Conservation (phyloP, 2,329 filamentous ascomycete species). For the Colletotrichum euphorbiae region DNA sequence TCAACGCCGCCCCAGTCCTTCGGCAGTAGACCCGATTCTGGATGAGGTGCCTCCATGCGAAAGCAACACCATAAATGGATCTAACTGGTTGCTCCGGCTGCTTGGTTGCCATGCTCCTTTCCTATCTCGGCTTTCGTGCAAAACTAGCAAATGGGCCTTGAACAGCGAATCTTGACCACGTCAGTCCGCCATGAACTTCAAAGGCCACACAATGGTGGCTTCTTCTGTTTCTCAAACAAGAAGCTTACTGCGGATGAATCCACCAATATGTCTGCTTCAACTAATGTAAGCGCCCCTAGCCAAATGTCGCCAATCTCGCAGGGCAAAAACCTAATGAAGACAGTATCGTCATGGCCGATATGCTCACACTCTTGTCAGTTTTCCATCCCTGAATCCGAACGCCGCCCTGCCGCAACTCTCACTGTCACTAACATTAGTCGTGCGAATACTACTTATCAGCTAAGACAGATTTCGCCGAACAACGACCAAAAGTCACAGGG, state of each 20-base stretch:
- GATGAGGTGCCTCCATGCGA: slow-evolving; percentile 19
- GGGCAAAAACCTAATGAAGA: slow-evolving; percentile 17
- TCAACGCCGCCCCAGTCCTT: background rate
- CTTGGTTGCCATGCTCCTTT: slow-evolving; percentile 1
- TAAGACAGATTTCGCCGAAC: background rate
- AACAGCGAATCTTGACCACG: background rate
- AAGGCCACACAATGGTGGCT: background rate
- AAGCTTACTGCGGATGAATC: background rate
- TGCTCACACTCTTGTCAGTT: background rate
- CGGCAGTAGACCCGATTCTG: slow-evolving; percentile 27
- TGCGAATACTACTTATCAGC: background rate
- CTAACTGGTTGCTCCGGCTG: slow-evolving; percentile 4
- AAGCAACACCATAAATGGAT: background rate
- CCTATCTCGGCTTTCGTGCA: background rate
- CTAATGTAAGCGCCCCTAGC: slow-evolving; percentile 12
- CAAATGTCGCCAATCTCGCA: slow-evolving; percentile 29
- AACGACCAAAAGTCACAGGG: too few species aligned
- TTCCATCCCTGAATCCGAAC: background rate
- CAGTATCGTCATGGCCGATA: slow-evolving; percentile 8
- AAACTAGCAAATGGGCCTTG: background rate
- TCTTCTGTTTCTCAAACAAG: background rate
- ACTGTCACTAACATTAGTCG: background rate
- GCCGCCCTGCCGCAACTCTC: slow-evolving; percentile 1
- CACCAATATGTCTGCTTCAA: slow-evolving; percentile 28
- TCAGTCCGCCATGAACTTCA: background rate